Conservation (phyloP, 768 basidiomycete species). For the Boletus coccyginus region DNA sequence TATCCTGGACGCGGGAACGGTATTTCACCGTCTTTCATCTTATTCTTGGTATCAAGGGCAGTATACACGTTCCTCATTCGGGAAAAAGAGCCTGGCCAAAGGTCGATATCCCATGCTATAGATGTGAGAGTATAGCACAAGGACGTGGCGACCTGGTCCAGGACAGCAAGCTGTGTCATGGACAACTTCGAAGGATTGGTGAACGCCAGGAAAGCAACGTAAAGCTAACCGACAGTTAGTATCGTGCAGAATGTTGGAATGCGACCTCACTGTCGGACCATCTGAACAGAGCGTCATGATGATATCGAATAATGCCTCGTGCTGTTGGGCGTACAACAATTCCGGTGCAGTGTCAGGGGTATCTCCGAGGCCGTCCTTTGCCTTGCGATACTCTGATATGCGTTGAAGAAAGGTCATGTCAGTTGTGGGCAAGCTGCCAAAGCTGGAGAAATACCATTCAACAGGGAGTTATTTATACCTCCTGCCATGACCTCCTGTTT, state of each 20-base stretch:
- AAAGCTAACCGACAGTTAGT: slow-evolving; percentile 16
- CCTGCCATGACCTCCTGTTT: slow-evolving; percentile 25
- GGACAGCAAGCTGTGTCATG: slow-evolving; percentile 30
- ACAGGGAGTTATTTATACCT: slow-evolving; percentile 12
- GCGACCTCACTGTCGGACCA: slow-evolving; percentile 14
- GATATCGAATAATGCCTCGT: slow-evolving; percentile 3
- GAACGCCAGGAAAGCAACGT: slow-evolving; percentile 28
- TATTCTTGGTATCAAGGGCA: slow-evolving; percentile 16
- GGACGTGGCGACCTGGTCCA: slow-evolving; percentile 24
- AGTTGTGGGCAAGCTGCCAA: not conserved
- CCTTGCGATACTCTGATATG: slow-evolving; percentile 20
- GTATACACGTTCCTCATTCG: slow-evolving; percentile 25
- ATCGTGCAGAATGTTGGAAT: not conserved
- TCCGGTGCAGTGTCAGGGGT: slow-evolving; percentile 13
- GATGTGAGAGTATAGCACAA: slow-evolving; percentile 22
- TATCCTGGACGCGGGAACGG: slow-evolving; percentile 22
- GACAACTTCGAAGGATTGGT: slow-evolving; percentile 25
- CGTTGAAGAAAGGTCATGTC: not conserved
- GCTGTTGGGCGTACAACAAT: slow-evolving; percentile 3
- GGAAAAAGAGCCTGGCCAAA: slow-evolving; percentile 17
- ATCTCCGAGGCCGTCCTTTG: slow-evolving; percentile 17
- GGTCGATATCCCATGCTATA: slow-evolving; percentile 1
- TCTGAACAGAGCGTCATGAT: slow-evolving; percentile 14
- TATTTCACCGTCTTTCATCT: slow-evolving; percentile 26
- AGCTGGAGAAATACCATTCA: slow-evolving; percentile 6